Base-by-base conservation (phyloP, 2,329 filamentous ascomycete species). In the Fragosphaeria purpurea region DNA sequence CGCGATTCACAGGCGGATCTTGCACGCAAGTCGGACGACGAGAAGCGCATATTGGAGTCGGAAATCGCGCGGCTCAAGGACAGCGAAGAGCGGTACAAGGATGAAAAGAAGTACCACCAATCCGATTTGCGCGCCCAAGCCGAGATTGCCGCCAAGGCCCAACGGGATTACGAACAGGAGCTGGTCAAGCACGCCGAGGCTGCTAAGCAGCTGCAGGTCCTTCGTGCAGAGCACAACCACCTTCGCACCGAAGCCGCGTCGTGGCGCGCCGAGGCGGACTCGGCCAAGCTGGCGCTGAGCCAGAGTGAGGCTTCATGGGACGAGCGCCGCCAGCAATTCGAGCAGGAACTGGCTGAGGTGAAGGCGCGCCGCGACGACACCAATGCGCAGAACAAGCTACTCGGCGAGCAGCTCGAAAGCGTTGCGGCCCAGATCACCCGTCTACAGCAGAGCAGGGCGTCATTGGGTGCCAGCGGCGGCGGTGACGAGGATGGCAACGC, bases 161-260 rank as follows among this genome's bases (percentile, higher is more conserved):
- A 98, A 64, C 85, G 95, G 62, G 90, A 93, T 58, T 98, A 98
- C 63, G 94, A 98, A 65, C 83, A 83, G 55, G 93, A 98, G 65
- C 76, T 98, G 9, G 79, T 95, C 60, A 96, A 93, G 70, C 93
- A 98, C 67, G 91, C 90, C 2, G 88, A 96, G 57, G 93, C 91
- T n/a, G 88, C 91, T 10, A 90, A 89, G 67, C 79, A 81, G 38
- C 74, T 96, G 11, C 88, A 95, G 58, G 76, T 76, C 48, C 73
- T 95, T 46, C 86, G 93, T 47, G 74, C 75, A 4, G 88, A 97
- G 57, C 79, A 86, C 66, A 93, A 95, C 61, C 74, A 87, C 58
- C 69, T 97, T 54, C 90, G 88, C 68, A 85, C 86, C 1, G 80
- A 94, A 53, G 75, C 88, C 4, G 83, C 86, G 11, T 79, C 83